Conservation (phyloP, 257 asterid genomes). For the Haberlea rhodopensis region DNA sequence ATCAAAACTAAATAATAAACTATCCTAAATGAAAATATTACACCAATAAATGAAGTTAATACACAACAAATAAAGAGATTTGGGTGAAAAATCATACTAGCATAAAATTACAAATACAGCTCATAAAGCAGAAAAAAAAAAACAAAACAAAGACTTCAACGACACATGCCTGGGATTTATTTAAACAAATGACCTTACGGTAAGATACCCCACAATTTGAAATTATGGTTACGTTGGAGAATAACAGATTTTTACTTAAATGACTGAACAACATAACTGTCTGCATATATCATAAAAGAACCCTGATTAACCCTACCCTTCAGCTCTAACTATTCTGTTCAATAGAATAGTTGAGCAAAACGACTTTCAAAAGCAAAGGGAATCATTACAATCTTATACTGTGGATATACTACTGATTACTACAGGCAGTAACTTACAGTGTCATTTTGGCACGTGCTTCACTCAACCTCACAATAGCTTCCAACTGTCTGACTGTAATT, state of each 20-base stretch:
- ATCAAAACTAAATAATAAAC: too few relatives aligned
- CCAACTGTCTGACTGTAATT: constrained; percentile 98
- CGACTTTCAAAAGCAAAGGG: background rate
- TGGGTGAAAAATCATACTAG: too few relatives aligned
- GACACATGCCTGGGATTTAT: too few relatives aligned
- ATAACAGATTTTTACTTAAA: background rate
- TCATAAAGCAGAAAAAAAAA: background rate
- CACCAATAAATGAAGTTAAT: too few relatives aligned
- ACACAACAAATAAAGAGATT: too few relatives aligned
- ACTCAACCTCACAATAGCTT: constrained; percentile 92
- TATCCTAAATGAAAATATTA: too few relatives aligned
- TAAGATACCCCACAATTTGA: background rate
- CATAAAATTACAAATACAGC: background rate
- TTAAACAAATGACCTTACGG: too few relatives aligned
- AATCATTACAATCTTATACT: constrained; percentile 1
- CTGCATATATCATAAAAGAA: too few relatives aligned
- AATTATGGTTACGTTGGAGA: background rate
- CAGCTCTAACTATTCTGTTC: background rate
- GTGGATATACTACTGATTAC: background rate
- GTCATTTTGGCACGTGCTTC: constrained; percentile 94
- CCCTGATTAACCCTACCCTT: too few relatives aligned
- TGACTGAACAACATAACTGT: too few relatives aligned
- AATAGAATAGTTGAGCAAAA: constrained; percentile 1
- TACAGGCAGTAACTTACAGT: constrained; percentile 56
- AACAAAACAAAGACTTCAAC: background rate